These are phyloP conservation scores for Herpetomonas samuelpessoai DNA, from an alignment of 208 protist genomes.

Conservation along the genomic window DNA sequence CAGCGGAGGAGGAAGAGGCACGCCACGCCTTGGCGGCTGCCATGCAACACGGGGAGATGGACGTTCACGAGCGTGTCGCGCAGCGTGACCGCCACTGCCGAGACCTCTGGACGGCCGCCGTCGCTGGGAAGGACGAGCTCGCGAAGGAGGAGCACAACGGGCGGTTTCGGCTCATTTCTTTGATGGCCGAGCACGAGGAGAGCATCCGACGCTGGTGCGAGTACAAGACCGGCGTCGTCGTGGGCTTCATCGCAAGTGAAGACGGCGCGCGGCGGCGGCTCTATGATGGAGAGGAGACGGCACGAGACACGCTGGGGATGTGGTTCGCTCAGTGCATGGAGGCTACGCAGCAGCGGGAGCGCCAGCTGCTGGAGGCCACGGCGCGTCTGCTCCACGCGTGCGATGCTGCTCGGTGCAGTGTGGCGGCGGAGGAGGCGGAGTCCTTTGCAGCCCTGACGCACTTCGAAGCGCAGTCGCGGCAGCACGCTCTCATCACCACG, in stretches of 20 bases:
- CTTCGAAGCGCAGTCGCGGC: slow-evolving; percentile 7
- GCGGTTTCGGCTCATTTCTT: slow-evolving; percentile 34
- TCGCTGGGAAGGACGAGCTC: slow-evolving; percentile 21
- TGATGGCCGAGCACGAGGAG: slow-evolving; percentile 41
- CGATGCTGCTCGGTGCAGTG: slow-evolving; percentile 1
- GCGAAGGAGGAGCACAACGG: slow-evolving; percentile 35
- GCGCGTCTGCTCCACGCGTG: slow-evolving; percentile 17
- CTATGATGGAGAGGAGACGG: slow-evolving; percentile 17
- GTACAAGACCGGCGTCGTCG: slow-evolving; percentile 11
- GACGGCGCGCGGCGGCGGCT: slow-evolving; percentile 2
- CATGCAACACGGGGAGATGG: slow-evolving; percentile 23
- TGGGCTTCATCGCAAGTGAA: slow-evolving; percentile 18
- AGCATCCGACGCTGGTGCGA: slow-evolving; percentile 25
- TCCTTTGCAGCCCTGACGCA: slow-evolving; percentile 8
- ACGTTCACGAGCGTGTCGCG: slow-evolving; percentile 18
- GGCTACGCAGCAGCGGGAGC: neutral
- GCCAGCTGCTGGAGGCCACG: slow-evolving; percentile 13
- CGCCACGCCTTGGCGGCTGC: slow-evolving; percentile 13
- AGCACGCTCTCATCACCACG: slow-evolving; percentile 11
- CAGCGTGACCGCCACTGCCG: slow-evolving; percentile 13
- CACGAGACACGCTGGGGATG: slow-evolving; percentile 23
- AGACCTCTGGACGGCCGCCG: slow-evolving; percentile 13
- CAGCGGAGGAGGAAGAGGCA: slow-evolving; percentile 31
- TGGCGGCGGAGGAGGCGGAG: slow-evolving; percentile 18
- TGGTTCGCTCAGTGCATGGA: slow-evolving; percentile 9